Evolutionary conservation across 345 rosid species (phyloP), one percentile per base, ranked within the genome.

Genomic region (Eucalyptus cladocalyx): DNA sequence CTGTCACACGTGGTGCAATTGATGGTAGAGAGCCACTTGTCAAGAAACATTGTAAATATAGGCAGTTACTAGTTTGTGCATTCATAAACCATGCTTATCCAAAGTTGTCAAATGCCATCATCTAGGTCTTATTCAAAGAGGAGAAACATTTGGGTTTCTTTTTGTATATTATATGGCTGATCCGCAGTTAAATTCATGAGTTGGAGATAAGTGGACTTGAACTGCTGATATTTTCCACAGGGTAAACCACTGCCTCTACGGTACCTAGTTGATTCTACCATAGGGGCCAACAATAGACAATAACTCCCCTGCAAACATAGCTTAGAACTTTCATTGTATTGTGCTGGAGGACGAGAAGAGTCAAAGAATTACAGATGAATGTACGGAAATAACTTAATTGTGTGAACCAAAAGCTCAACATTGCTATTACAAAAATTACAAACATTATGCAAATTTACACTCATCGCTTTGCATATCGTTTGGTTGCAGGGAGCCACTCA

Each of bases 401-500:
- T 67, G 80, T 30, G 19, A 15, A 65, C 34, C 19, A 9, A 69
- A 17, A 69, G 37, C 80, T 69, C 7, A 34, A 34, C 13, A 17
- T 49, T 17, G 42, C 54, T n/a, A n/a, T 30, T 48, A 86, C 37
- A n/a, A 15, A 18, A n/a, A 32, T 48, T 86, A 37, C 17, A 17
- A 16, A 51, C 87, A 13, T 48, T 54, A 7, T 86, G 60, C 60
- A 32, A 26, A 18, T 86, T 86, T 32, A n/a, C 47, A 40, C 87
- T 45, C 49, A 85, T 28, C 14, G 5, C 40, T 51, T 51, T 86
- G 40, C 26, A 49, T 49, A n/a, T 86, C 13, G 5, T 86, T 72
- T 16, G 89, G 51, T 92, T 90, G 91, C 94, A 97, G 99, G 91
- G 97, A 95, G 89, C 95, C 98, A 86, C 93, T 97, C 76, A 91